A percentile compares a stretch with the other conserved stretches of the same genome.
Evolutionary conservation across 805 yeast species (phyloP).

Genomic region (Wickerhamiella lipophila): DNA sequence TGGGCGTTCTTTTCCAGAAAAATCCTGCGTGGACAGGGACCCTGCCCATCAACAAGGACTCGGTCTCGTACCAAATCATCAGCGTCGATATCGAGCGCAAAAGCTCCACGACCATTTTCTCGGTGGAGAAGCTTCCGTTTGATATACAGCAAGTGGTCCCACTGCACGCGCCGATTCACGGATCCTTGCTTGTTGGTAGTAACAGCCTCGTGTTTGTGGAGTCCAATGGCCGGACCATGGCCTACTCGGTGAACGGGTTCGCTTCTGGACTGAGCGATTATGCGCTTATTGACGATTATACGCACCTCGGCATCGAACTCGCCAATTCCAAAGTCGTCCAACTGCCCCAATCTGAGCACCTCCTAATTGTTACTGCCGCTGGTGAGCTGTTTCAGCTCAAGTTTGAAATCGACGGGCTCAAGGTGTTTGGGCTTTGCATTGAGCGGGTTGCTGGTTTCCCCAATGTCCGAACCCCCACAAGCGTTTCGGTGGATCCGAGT

Average conservation of each 20-base stretch:
- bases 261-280: slow-evolving; percentile 32
- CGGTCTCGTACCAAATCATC: slow-evolving; percentile 45
- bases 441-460: slow-evolving; percentile 13
- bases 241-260: slow-evolving; percentile 49
- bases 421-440: slow-evolving; percentile 41
- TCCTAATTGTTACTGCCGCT: slow-evolving; percentile 31
- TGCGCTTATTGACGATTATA: slow-evolving; percentile 31
- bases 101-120: slow-evolving; percentile 53
- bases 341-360: slow-evolving; percentile 28
- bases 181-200: slow-evolving; percentile 56
- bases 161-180: slow-evolving; percentile 47
- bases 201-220: slow-evolving; percentile 72
- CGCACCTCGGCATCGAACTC: slow-evolving; percentile 39
- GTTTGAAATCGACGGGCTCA: slow-evolving; percentile 31
- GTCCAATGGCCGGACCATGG: slow-evolving; percentile 54
- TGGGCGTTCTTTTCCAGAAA: slow-evolving; percentile 52
- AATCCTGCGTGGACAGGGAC: slow-evolving; percentile 71
- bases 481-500: not conserved
- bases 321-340: slow-evolving; percentile 38
- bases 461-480: slow-evolving; percentile 1
- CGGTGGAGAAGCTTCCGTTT: slow-evolving; percentile 54
- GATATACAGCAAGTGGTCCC: slow-evolving; percentile 58
- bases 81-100: slow-evolving; percentile 51
- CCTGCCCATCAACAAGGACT: slow-evolving; percentile 48
- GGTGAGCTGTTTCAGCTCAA: slow-evolving; percentile 35